Conservation (phyloP, 2,329 filamentous ascomycete species). For the Fusarium sp. region DNA sequence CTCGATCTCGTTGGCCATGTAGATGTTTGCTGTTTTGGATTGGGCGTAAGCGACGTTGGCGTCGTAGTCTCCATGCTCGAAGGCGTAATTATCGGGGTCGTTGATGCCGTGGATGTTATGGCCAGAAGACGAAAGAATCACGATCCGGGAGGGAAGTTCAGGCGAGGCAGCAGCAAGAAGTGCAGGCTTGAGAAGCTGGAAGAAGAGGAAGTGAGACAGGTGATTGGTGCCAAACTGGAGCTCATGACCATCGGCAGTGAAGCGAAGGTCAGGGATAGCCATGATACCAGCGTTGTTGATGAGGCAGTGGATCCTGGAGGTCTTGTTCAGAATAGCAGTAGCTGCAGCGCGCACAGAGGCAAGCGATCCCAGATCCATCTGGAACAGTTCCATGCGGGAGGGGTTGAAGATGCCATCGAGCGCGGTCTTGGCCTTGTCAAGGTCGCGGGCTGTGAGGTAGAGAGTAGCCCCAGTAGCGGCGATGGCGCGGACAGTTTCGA, state of each 20-base stretch:
- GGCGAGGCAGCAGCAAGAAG: constrained; percentile 53
- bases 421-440: constrained; percentile 25
- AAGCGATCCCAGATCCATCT: constrained; percentile 38
- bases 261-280: constrained; percentile 17
- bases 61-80: constrained; percentile 16
- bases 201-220: constrained; percentile 42
- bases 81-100: constrained; percentile 20
- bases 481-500: constrained; percentile 56
- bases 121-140: constrained; percentile 54
- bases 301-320: constrained; percentile 30
- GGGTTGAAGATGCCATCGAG: constrained; percentile 1
- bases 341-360: constrained; percentile 37
- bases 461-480: constrained; percentile 47
- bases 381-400: constrained; percentile 13
- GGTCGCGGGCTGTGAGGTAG: constrained; percentile 27
- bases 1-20: constrained; percentile 40
- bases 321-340: constrained; percentile 9
- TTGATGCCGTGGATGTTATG: constrained; percentile 44
- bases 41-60: constrained; percentile 24
- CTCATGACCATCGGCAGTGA: constrained; percentile 39
- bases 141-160: constrained; percentile 55
- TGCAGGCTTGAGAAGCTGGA: constrained; percentile 52
- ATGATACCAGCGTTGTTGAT: constrained; percentile 40
- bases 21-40: constrained; percentile 36
- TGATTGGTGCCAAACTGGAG: constrained; percentile 43